Percentiles rank a stretch among this genome's conserved stretches.
These are phyloP conservation scores for Apiosordaria backusii DNA, from an alignment of 495 filamentous ascomycete genomes.

Conservation along the genomic window DNA sequence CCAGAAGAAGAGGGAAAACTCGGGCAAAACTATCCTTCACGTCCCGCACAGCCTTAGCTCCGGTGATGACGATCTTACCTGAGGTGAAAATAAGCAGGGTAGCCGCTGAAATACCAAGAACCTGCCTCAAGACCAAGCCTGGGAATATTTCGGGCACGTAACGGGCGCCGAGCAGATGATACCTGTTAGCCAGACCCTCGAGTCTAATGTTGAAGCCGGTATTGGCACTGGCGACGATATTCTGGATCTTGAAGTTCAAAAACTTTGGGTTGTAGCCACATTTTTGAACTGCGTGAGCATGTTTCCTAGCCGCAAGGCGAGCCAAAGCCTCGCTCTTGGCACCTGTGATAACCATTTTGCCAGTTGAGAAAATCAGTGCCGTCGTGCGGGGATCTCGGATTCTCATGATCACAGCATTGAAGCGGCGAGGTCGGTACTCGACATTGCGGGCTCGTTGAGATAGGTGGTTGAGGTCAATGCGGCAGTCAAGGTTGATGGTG, in stretches of 20 bases:
- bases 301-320: constrained; percentile 89
- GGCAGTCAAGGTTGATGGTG: constrained; percentile 93
- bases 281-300: constrained; percentile 95
- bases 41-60: constrained; percentile 88
- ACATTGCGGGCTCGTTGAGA: constrained; percentile 93
- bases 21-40: constrained; percentile 89
- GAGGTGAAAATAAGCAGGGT: constrained; percentile 21
- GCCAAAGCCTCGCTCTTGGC: constrained; percentile 93
- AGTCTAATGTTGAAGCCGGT: constrained; percentile 95
- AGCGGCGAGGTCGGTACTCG: constrained; percentile 96
- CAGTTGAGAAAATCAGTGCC: constrained; percentile 89
- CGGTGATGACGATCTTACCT: constrained; percentile 96
- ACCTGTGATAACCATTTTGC: constrained; percentile 97
- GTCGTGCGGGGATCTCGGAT: constrained; percentile 97
- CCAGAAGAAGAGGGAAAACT: constrained; percentile 84
- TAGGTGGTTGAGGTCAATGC: constrained; percentile 91
- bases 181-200: constrained; percentile 72
- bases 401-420: constrained; percentile 96
- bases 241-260: constrained; percentile 97
- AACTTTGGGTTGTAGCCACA: constrained; percentile 95
- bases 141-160: constrained; percentile 98
- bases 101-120: constrained; percentile 81
- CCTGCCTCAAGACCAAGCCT: constrained; percentile 79
- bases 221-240: constrained; percentile 90
- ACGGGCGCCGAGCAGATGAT: constrained; percentile 22